Percentiles rank a stretch among this genome's conserved stretches.
Conservation (phyloP, 805 yeast genomes). For the Metschnikowia cerradonensis region DNA sequence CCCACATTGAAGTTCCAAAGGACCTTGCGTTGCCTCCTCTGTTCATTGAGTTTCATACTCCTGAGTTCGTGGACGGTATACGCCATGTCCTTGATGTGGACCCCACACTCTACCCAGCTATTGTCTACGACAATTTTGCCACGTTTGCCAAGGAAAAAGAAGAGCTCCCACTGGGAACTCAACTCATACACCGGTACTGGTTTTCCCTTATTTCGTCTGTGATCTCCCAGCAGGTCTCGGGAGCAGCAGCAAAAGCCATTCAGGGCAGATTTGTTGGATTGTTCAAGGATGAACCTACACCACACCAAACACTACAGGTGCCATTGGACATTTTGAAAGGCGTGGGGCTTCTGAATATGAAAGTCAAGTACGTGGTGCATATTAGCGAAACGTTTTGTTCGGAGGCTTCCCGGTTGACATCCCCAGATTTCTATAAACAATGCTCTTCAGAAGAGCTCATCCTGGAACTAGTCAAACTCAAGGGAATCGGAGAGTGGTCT, state of each 20-base stretch:
- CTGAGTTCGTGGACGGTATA: conserved; percentile 32
- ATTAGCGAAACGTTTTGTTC: conserved; percentile 50
- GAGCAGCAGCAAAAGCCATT: conserved; percentile 74
- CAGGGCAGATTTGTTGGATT: conserved; percentile 40
- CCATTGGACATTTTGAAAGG: conserved; percentile 48
- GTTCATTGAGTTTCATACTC: conserved; percentile 29
- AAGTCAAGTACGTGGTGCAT: conserved; percentile 57
- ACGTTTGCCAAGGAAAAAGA: conserved; percentile 14
- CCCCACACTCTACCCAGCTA: conserved; percentile 31
- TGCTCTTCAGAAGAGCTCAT: conserved; percentile 44
- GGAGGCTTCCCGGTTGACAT: conserved; percentile 29
- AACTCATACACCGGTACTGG: conserved; percentile 32
- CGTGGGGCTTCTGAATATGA: conserved; percentile 68
- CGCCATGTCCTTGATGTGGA: conserved; percentile 28
- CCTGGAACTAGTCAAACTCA: conserved; percentile 47
- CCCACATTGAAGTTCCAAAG: conserved; percentile 11
- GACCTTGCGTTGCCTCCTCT: conserved; percentile 24
- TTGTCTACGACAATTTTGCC: conserved; percentile 28
- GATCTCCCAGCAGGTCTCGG: conserved; percentile 73
- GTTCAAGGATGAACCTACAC: conserved; percentile 45
- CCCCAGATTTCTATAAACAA: conserved; percentile 32
- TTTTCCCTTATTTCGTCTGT: conserved; percentile 38
- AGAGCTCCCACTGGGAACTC: conserved; percentile 8
- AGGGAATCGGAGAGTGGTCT: conserved; percentile 83
- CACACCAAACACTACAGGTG: conserved; percentile 41